Percentiles rank a stretch among this genome's conserved stretches.
Conservation (phyloP, 345 rosid genomes). For the Arabis alpina region DNA sequence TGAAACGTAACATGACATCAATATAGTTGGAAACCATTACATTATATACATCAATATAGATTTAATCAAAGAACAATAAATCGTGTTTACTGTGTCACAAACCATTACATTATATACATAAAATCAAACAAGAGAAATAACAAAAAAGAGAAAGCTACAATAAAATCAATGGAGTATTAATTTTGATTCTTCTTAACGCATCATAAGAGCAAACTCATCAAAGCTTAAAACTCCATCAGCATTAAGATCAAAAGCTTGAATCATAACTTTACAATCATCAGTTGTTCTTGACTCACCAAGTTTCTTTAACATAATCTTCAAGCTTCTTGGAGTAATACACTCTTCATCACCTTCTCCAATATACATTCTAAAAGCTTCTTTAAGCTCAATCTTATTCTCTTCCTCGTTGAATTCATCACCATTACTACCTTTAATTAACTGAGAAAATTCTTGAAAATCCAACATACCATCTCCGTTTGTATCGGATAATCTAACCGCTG, state of each 20-base stretch:
- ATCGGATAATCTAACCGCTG: slow-evolving; percentile 56
- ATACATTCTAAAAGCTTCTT: slow-evolving; percentile 65
- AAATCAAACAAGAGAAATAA: neutral
- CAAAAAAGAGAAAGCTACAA: neutral
- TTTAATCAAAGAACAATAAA: neutral
- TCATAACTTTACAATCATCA: slow-evolving; percentile 65
- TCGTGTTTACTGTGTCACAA: slow-evolving; percentile 17
- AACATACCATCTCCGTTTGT: slow-evolving; percentile 61
- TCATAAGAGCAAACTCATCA: slow-evolving; percentile 71
- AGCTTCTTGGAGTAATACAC: slow-evolving; percentile 60
- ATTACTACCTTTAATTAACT: slow-evolving; percentile 45
- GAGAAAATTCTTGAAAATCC: slow-evolving; percentile 61
- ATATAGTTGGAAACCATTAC: no score
- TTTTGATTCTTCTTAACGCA: slow-evolving; percentile 42
- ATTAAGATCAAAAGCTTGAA: slow-evolving; percentile 63
- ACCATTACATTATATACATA: neutral
- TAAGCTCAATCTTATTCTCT: slow-evolving; percentile 50
- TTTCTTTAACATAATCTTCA: slow-evolving; percentile 59
- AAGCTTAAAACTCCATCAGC: slow-evolving; percentile 76
- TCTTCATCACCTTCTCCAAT: slow-evolving; percentile 55
- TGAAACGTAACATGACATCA: neutral
- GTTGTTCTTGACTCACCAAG: slow-evolving; percentile 56
- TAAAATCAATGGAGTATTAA: neutral
- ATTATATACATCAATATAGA: no score
- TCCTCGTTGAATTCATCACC: slow-evolving; percentile 44